These are phyloP conservation scores for Aquilaria sinensis DNA, from an alignment of 345 rosid genomes.

Conservation along the genomic window DNA sequence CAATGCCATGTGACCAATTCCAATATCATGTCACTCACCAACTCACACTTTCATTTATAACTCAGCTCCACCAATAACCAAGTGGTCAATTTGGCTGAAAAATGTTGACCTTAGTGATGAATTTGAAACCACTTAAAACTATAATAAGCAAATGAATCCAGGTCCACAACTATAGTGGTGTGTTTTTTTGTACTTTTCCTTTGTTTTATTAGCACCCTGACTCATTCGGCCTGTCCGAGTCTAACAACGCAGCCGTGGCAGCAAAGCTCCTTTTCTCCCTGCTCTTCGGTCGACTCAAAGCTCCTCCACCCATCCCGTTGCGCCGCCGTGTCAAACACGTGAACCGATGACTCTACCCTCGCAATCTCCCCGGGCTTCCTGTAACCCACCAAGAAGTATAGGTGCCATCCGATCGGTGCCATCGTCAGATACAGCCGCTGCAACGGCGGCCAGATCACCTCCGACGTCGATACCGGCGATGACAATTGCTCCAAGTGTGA, in stretches of 20 bases:
- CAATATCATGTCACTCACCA: no score
- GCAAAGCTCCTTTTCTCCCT: slow-evolving; percentile 30
- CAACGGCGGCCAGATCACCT: slow-evolving; percentile 19
- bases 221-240: neutral
- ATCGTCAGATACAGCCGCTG: slow-evolving; percentile 20
- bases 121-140: no score
- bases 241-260: slow-evolving; percentile 32
- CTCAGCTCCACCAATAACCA: no score
- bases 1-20: no score
- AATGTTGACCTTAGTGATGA: no score
- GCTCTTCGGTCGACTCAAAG: slow-evolving; percentile 29
- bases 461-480: slow-evolving; percentile 17
- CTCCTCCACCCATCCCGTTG: slow-evolving; percentile 23
- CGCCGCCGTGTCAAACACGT: slow-evolving; percentile 29
- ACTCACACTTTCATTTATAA: no score
- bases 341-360: slow-evolving; percentile 14
- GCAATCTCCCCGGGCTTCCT: slow-evolving; percentile 23
- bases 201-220: no score
- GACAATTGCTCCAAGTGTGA: slow-evolving; percentile 25
- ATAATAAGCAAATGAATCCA: no score
- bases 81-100: no score
- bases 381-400: slow-evolving; percentile 30
- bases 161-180: no score
- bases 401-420: slow-evolving; percentile 21
- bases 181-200: neutral